A percentile compares a stretch with the other conserved stretches of the same genome.
These are phyloP conservation scores for Bruguiera sexangula DNA, from an alignment of 345 rosid genomes.

Conservation along the genomic window DNA sequence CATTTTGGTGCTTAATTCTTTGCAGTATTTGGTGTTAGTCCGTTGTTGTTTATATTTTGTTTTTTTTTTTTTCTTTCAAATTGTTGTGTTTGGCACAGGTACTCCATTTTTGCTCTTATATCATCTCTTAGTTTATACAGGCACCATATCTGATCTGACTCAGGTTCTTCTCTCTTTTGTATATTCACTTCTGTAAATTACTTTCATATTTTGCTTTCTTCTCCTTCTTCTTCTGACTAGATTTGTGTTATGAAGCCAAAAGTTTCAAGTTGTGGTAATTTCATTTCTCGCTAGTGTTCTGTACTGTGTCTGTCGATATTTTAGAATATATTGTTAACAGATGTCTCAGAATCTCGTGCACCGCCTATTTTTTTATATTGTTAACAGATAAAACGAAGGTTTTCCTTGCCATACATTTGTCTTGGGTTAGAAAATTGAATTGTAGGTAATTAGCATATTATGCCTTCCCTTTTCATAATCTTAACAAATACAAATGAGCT, in stretches of 20 bases:
- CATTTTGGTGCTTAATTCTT: too few relatives aligned
- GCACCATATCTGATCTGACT: slow-evolving; percentile 31
- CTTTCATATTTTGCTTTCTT: not conserved
- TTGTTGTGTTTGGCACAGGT: slow-evolving; percentile 24
- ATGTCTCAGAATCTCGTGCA: too few relatives aligned
- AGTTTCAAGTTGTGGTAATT: slow-evolving; percentile 14
- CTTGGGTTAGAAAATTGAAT: too few relatives aligned
- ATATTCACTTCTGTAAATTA: not conserved
- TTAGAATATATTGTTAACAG: too few relatives aligned
- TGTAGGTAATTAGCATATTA: too few relatives aligned
- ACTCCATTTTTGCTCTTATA: slow-evolving; percentile 26
- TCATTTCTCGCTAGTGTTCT: not conserved
- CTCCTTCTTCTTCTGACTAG: not conserved
- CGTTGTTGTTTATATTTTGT: too few relatives aligned
- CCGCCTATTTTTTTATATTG: too few relatives aligned
- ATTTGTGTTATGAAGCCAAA: slow-evolving; percentile 13
- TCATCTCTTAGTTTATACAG: slow-evolving; percentile 39
- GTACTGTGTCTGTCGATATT: too few relatives aligned
- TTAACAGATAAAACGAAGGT: too few relatives aligned
- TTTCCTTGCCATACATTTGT: too few relatives aligned
- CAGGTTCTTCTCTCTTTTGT: slow-evolving; percentile 27
- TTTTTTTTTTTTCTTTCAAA: too few relatives aligned
- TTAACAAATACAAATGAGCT: not conserved
- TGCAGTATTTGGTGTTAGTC: too few relatives aligned
- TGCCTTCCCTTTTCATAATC: slow-evolving; percentile 4